Base-by-base conservation (phyloP, 371 early-diverging fungal genomes). In the Mucor ambiguus region DNA sequence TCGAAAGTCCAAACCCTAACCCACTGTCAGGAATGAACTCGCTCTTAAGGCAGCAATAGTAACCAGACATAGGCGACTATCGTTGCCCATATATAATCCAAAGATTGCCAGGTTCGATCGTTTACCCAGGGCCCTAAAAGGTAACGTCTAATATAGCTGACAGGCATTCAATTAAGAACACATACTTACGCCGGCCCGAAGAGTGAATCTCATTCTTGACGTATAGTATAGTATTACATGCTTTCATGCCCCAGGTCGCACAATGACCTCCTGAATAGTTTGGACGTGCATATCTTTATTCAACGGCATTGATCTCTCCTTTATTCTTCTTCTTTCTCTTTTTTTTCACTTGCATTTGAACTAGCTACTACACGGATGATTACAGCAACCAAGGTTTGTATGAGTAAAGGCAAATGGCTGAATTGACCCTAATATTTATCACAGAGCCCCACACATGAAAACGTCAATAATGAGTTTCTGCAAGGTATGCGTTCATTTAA, bases 251-350 rank as follows among this genome's bases (percentile, higher is more conserved):
- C 12, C 24, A 52, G 22, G 52, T 52, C 28, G 11, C 52, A 52
- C 52, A 52, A 52, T 24, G 16, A 10, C 26, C 52, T 52, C 52
- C 52, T 52, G 52, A 52, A 52, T 52, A 22, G 52, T 52, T 52
- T 52, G 52, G 24, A 52, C 28, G 28, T 52, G 52, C 52, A 52
- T 52, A 52, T 52, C 28, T 52, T 52, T 52, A 14, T 46, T 46
- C 22, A n/a, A 44, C 9, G 46, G 22, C 10, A 52, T 28, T 52
- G 26, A 28, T 28, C 52, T 52, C 52, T 52, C 52, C 52, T 52
- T 52, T 52, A 16, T 52, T 52, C 16, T 28, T 52, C 14, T 28
- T 49, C 28, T 28, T 49, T 52, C 28, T 48, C 24, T 20, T 48
- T 48, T 49, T 28, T 49, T 2, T 49, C 14, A 14, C 24, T 52